A percentile compares a stretch with the other conserved stretches of the same genome.
Evolutionary conservation across 139 green algal genomes (phyloP).

Genomic region (Astrephomene gubernaculifera): DNA sequence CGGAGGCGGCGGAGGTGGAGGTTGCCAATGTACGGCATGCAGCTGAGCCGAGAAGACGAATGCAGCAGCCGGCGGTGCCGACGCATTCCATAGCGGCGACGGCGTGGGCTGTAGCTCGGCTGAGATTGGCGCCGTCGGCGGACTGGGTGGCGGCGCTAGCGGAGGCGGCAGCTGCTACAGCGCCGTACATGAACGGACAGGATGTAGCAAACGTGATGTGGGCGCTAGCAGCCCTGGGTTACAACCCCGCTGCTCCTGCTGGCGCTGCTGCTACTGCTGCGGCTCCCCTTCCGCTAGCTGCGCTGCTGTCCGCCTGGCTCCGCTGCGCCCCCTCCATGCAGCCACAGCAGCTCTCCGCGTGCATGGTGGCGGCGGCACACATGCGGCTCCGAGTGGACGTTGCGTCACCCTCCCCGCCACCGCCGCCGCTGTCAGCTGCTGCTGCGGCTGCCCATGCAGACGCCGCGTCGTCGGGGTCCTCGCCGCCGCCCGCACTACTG

Average conservation of each 20-base stretch:
- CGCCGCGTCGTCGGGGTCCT: not conserved
- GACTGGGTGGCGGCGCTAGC: constrained; percentile 4
- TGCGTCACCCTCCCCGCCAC: too few relatives aligned
- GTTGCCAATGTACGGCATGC: not conserved
- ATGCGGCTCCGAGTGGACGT: not conserved
- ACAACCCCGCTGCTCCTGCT: not conserved
- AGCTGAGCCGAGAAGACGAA: too few relatives aligned
- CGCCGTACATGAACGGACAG: not conserved
- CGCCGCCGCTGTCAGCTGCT: too few relatives aligned
- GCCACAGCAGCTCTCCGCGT: constrained; percentile 38
- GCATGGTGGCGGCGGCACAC: constrained; percentile 26
- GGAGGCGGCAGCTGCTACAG: not conserved
- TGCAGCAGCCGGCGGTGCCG: not conserved
- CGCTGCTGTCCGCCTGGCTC: constrained; percentile 25
- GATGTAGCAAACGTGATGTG: constrained; percentile 31
- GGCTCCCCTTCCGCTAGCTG: not conserved
- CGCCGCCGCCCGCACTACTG: too few relatives aligned
- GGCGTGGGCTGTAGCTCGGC: constrained; percentile 17
- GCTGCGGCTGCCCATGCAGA: not conserved
- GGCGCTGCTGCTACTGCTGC: not conserved
- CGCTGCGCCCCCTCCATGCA: not conserved
- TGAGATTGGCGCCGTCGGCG: not conserved
- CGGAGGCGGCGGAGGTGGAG: not conserved
- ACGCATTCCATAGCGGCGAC: constrained; percentile 15
- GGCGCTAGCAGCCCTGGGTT: not conserved